Evolutionary conservation across 108 stramenopile genomes (phyloP), one percentile per base, ranked within the genome.

Genomic region (Pseudonitzschia pungens): DNA sequence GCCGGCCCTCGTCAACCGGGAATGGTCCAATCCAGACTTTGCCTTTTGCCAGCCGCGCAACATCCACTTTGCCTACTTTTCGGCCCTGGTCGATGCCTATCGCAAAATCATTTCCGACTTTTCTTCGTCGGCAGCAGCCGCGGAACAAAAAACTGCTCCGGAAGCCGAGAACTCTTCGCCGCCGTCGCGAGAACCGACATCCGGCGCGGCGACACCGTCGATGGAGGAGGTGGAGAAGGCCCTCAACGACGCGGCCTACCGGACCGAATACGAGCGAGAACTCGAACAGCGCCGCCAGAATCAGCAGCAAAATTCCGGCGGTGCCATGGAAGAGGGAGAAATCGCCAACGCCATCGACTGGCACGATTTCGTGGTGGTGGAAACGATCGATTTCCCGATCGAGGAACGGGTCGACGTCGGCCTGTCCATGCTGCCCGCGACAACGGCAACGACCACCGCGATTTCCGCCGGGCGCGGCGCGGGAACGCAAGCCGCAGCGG

Each of bases 281-380:
- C 77, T 86, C 36, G 89, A 88, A 71, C 81, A 83, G 22, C 41
- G 36, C 1, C 36, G 44, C 15, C 73, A 75, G 28, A 73, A 82
- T 42, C 69, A 83, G 58, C 77, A 83, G 68, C 18, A 62, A 33
- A 33, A 62, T n/a, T 21, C 12, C 20, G 14, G 5, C 20, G 14
- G 5, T 18, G 36, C 14, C 18, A 62, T 62, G 60, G 88, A 87
- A 31, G 86, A 89, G 55, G 78, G 89, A 50, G 80, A 81, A 48
- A 76, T 84, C 16, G 62, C 71, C 4, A 62, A 62, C 33, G 70
- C 77, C 27, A 87, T 99, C 63, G 99, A 99, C 81, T 99, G 99
- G 99, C 94, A 97, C 79, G 97, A 98, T 76, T 99, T 99, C 76
- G 95, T 96, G 0, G 95, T 99, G 9, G 99, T 99, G 28, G 99